Evolutionary conservation across 805 yeast genomes (phyloP).

Genomic region (Schwanniomyces sp.): DNA sequence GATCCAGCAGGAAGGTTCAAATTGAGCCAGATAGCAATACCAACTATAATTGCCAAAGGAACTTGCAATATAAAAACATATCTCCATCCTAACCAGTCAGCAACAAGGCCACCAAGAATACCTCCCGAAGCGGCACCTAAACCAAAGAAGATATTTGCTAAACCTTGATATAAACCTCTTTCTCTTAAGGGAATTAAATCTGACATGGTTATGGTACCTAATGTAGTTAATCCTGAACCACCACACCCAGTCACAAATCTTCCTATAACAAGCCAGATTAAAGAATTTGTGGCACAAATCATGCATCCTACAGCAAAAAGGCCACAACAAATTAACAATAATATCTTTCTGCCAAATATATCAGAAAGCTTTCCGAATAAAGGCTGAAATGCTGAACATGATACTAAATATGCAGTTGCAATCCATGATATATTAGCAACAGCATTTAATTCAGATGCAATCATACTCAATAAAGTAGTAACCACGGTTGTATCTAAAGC

Average conservation of each 20-base stretch:
- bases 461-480: constrained; percentile 61
- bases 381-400: constrained; percentile 75
- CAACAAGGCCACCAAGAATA: constrained; percentile 51
- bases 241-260: constrained; percentile 83
- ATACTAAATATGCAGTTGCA: constrained; percentile 66
- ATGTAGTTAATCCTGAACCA: constrained; percentile 83
- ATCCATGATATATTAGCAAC: constrained; percentile 69
- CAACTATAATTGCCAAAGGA: constrained; percentile 44
- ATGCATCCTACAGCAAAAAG: constrained; percentile 57
- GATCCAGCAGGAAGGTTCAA: constrained; percentile 54
- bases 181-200: constrained; percentile 76
- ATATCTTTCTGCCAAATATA: constrained; percentile 63
- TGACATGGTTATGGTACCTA: constrained; percentile 72
- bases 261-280: constrained; percentile 49
- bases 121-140: constrained; percentile 58
- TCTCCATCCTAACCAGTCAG: constrained; percentile 55
- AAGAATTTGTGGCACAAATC: constrained; percentile 55
- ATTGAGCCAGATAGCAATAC: constrained; percentile 33
- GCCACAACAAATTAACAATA: constrained; percentile 51
- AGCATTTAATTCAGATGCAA: constrained; percentile 68
- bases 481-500: constrained; percentile 70
- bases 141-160: constrained; percentile 74
- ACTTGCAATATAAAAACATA: constrained; percentile 40
- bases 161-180: constrained; percentile 81
- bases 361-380: constrained; percentile 70